These are phyloP conservation scores for Thermoascus crustaceus DNA, from an alignment of 2,329 filamentous ascomycete species.

Conservation along the genomic window DNA sequence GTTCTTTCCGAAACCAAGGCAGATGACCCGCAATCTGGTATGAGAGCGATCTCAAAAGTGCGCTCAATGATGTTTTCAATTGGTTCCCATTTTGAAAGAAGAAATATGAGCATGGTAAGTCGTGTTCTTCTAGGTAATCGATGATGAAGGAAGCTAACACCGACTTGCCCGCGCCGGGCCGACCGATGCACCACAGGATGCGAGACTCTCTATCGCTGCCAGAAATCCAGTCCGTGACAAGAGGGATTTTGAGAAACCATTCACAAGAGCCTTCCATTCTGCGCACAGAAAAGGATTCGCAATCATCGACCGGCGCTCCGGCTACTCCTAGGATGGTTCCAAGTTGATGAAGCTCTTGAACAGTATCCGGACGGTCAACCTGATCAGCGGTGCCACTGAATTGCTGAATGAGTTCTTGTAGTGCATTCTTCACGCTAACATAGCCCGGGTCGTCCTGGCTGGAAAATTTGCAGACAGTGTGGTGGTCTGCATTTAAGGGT, in stretches of 20 bases:
- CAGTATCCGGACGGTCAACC: no score
- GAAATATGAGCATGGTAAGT: neutral
- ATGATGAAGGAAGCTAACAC: neutral
- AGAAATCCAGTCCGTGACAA: conserved; percentile 1
- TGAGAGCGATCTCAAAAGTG: conserved; percentile 6
- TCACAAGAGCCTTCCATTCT: conserved; percentile 14
- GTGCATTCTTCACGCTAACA: conserved; percentile 12
- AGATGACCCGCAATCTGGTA: conserved; percentile 4
- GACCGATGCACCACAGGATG: neutral
- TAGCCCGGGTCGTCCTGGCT: conserved; percentile 33
- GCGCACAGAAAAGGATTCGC: conserved; percentile 5
- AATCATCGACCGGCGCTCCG: conserved; percentile 11
- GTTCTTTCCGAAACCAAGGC: neutral
- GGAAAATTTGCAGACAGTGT: conserved; percentile 36
- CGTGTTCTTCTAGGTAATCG: neutral
- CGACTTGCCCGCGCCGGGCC: conserved; percentile 4
- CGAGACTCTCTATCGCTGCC: neutral
- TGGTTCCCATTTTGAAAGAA: conserved; percentile 8
- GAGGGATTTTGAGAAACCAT: conserved; percentile 10
- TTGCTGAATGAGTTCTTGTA: conserved; percentile 6
- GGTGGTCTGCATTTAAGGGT: conserved; percentile 36
- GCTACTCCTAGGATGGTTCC: conserved; percentile 14
- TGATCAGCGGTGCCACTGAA: no score
- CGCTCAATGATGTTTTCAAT: conserved; percentile 3
- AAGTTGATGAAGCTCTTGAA: no score